Conservation (phyloP, 2,329 filamentous ascomycete genomes). For the Stromatinia cepivora region DNA sequence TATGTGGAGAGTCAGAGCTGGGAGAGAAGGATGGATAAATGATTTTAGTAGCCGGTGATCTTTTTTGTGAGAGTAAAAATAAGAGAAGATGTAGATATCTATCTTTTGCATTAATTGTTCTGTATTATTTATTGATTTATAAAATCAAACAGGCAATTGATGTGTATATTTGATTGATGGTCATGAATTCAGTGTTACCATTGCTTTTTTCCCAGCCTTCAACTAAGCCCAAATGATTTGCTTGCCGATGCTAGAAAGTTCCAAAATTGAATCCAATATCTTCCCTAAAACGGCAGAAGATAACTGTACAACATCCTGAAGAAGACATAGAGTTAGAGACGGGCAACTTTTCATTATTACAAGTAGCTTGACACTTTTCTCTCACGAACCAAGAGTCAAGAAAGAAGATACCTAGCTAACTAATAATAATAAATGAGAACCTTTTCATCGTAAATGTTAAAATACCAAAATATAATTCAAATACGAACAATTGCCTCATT, state of each 20-base stretch:
- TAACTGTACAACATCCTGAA: not conserved
- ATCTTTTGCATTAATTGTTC: not conserved
- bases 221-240: conserved; percentile 3
- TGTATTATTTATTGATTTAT: not conserved
- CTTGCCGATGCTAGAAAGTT: not conserved
- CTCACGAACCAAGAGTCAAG: not conserved
- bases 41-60: not conserved
- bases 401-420: not conserved
- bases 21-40: not conserved
- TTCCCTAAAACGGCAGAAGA: not conserved
- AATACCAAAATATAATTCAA: not conserved
- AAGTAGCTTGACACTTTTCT: not conserved
- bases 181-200: too few species aligned
- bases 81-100: not conserved
- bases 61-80: not conserved
- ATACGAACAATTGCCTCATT: not conserved
- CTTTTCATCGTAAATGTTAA: not conserved
- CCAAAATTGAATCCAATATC: not conserved
- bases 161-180: too few species aligned
- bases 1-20: not conserved
- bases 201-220: not conserved
- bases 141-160: too few species aligned
- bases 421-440: not conserved
- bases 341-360: not conserved
- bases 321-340: not conserved